phyloP scores from a whole-genome alignment of 1,139 yeast genomes.

The Saccharomyces hybrid region DNA sequence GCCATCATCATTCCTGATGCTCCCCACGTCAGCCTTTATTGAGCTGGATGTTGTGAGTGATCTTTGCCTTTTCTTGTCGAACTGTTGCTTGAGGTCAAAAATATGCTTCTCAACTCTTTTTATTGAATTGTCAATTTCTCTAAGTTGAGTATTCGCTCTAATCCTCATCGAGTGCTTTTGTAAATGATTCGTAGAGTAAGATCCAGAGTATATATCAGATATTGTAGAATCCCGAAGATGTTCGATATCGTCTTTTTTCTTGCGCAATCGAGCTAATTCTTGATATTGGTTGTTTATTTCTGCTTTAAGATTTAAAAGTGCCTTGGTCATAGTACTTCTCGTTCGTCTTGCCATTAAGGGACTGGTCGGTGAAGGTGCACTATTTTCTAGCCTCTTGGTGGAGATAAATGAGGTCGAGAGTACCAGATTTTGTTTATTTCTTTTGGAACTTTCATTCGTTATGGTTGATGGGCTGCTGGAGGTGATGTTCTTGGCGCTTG shows the following conservation, averaged over 20 bases:
- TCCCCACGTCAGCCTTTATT: slow-evolving; percentile 1
- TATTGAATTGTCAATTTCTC: slow-evolving; percentile 27
- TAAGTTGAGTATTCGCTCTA: slow-evolving; percentile 28
- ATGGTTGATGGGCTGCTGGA: background rate
- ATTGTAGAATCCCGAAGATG: slow-evolving; percentile 23
- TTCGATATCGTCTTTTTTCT: slow-evolving; percentile 24
- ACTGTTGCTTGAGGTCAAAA: slow-evolving; percentile 18
- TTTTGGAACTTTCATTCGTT: slow-evolving; percentile 7
- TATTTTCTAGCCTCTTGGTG: slow-evolving; percentile 23
- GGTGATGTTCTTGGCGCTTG: slow-evolving; percentile 3
- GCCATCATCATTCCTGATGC: slow-evolving; percentile 1
- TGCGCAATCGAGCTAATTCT: slow-evolving; percentile 19
- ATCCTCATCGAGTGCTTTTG: slow-evolving; percentile 31
- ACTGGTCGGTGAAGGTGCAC: slow-evolving; percentile 24
- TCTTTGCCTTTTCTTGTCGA: slow-evolving; percentile 12
- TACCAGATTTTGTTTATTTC: slow-evolving; percentile 24
- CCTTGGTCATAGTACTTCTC: slow-evolving; percentile 22
- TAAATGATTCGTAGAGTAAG: slow-evolving; percentile 31
- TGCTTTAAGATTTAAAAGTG: slow-evolving; percentile 15
- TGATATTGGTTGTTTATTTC: slow-evolving; percentile 22
- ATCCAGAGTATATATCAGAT: slow-evolving; percentile 29
- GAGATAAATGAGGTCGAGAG: slow-evolving; percentile 31
- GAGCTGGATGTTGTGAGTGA: background rate
- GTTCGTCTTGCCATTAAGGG: slow-evolving; percentile 22
- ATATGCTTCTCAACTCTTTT: slow-evolving; percentile 25